A percentile compares a stretch with the other conserved stretches of the same genome.
Evolutionary conservation across 208 protist genomes (phyloP).

Genomic region (Acanthamoeba triangularis): DNA sequence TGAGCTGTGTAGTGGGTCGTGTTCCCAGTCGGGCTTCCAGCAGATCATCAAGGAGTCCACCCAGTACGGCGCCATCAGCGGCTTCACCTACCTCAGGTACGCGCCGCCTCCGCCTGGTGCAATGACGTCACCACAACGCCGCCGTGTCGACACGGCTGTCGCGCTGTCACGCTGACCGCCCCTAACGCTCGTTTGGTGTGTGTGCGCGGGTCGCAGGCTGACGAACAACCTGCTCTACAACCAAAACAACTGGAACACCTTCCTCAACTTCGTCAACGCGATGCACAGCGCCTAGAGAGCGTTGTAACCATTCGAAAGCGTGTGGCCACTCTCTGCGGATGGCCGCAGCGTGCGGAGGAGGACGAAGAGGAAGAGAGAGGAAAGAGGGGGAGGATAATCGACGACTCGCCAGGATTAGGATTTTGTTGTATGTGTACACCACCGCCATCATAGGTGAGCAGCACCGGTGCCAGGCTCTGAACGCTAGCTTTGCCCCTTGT

Average conservation of each 20-base stretch:
- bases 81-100: conserved; percentile 66
- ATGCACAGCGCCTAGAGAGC: neutral
- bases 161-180: neutral
- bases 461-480: too few relatives aligned
- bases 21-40: conserved; percentile 1
- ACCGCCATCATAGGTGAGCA: too few relatives aligned
- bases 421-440: too few relatives aligned
- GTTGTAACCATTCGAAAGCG: neutral
- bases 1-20: neutral
- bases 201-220: neutral
- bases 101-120: too few relatives aligned
- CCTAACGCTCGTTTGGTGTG: neutral
- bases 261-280: neutral
- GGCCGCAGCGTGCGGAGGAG: too few relatives aligned
- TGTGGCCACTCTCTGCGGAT: too few relatives aligned
- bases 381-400: too few relatives aligned
- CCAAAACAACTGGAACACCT: conserved; percentile 43
- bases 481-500: too few relatives aligned
- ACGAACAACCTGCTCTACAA: neutral
- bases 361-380: too few relatives aligned
- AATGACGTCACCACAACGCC: too few relatives aligned
- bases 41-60: conserved; percentile 54
- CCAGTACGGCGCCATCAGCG: conserved; percentile 33
- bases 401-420: too few relatives aligned
- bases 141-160: too few relatives aligned